Evolutionary conservation across 2,329 filamentous ascomycete species (phyloP).

Genomic region (Pseudogymnoascus sp.): DNA sequence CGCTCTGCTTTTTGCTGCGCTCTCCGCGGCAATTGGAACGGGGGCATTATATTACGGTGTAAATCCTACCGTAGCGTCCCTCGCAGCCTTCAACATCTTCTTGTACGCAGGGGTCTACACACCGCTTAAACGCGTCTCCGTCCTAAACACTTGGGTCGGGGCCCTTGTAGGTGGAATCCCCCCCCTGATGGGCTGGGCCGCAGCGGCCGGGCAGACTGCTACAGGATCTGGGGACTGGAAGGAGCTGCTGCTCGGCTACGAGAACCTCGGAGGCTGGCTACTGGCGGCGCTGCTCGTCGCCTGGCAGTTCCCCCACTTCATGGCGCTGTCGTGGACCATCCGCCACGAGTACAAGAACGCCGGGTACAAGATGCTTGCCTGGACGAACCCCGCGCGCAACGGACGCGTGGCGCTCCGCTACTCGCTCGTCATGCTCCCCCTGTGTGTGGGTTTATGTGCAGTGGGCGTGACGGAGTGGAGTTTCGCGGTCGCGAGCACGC

Average conservation of each 20-base stretch:
- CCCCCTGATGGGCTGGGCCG: slow-evolving; percentile 96
- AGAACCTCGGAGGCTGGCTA: slow-evolving; percentile 76
- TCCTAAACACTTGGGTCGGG: slow-evolving; percentile 90
- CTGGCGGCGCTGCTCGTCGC: slow-evolving; percentile 77
- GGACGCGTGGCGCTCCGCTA: slow-evolving; percentile 83
- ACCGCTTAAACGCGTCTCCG: slow-evolving; percentile 78
- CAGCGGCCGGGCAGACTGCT: slow-evolving; percentile 81
- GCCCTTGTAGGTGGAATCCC: slow-evolving; percentile 89
- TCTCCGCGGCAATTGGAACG: slow-evolving; percentile 61
- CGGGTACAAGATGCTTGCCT: slow-evolving; percentile 66
- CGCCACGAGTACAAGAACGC: slow-evolving; percentile 76
- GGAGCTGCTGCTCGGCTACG: slow-evolving; percentile 65
- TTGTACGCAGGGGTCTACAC: slow-evolving; percentile 92
- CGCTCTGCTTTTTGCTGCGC: slow-evolving; percentile 71
- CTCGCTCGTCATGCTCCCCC: slow-evolving; percentile 73
- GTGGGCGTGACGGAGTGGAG: slow-evolving; percentile 75
- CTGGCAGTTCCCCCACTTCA: slow-evolving; percentile 99
- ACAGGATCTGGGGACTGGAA: slow-evolving; percentile 66
- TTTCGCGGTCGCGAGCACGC: slow-evolving; percentile 71
- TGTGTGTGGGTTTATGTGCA: slow-evolving; percentile 74
- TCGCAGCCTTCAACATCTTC: slow-evolving; percentile 76
- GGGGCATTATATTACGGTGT: slow-evolving; percentile 77
- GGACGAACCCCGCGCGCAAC: slow-evolving; percentile 80
- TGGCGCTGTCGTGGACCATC: slow-evolving; percentile 82
- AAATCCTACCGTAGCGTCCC: slow-evolving; percentile 82